A percentile compares a stretch with the other conserved stretches of the same genome.
These are phyloP conservation scores for Dendrobium chrysotoxum DNA, from an alignment of 106 monocot species.

Conservation along the genomic window DNA sequence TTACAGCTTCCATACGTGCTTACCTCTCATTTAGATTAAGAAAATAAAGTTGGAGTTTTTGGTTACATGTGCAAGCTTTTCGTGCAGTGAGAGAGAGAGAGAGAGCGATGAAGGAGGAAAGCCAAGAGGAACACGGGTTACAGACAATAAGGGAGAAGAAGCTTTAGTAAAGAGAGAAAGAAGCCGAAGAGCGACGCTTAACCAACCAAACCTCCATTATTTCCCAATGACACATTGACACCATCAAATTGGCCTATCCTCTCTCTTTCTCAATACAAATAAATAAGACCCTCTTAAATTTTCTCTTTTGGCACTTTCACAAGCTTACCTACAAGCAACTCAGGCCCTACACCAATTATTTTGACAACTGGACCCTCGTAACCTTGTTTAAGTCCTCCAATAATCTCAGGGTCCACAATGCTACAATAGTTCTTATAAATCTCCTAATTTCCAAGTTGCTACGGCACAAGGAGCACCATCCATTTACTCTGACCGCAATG, in stretches of 20 bases:
- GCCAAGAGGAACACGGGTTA: neutral
- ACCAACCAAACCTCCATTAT: slow-evolving; percentile 5
- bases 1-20: no score
- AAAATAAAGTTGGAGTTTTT: neutral
- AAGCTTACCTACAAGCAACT: no score
- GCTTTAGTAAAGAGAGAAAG: neutral
- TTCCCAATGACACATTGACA: neutral
- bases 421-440: neutral
- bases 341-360: neutral
- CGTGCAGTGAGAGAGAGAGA: neutral
- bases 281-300: neutral
- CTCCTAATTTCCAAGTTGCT: neutral
- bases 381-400: neutral
- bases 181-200: slow-evolving; percentile 5
- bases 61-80: neutral
- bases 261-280: neutral
- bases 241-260: neutral
- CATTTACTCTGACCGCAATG: neutral
- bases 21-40: neutral
- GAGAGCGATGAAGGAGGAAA: neutral
- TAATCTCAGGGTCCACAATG: neutral
- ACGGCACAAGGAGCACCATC: neutral
- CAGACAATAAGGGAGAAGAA: neutral
- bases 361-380: neutral
- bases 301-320: no score